phyloP scores from a whole-genome alignment of 179 eudicot species.

The Actinidia arguta region DNA sequence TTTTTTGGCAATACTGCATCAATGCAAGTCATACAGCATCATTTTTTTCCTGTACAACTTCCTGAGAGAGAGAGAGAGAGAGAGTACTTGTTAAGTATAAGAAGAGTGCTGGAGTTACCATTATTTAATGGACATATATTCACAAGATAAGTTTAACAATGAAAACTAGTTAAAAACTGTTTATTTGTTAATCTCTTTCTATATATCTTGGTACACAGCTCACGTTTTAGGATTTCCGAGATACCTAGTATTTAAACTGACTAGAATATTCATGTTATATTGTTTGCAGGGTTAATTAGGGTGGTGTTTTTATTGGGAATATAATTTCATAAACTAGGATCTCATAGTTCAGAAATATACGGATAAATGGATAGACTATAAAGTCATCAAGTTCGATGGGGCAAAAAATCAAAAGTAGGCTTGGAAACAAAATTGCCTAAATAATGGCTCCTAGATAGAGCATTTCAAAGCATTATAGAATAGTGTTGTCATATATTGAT shows the following conservation, averaged over 20 bases:
- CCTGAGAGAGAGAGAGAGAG: not conserved
- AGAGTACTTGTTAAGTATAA: not conserved
- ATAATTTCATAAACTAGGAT: no score
- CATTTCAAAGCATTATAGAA: not conserved
- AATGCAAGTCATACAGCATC: not conserved
- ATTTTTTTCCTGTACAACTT: not conserved
- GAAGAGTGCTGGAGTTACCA: conserved; percentile 8
- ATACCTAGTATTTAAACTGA: not conserved
- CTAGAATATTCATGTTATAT: not conserved
- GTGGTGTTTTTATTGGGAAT: no score
- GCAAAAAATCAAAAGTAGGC: not conserved
- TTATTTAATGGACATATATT: not conserved
- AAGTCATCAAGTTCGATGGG: not conserved
- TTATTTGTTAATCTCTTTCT: not conserved
- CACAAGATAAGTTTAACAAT: not conserved
- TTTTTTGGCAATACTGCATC: not conserved
- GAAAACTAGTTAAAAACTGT: not conserved
- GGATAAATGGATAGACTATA: not conserved
- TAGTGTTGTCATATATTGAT: not conserved
- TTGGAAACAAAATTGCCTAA: not conserved
- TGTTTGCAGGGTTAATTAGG: no score
- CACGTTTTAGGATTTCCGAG: not conserved
- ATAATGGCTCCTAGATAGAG: not conserved
- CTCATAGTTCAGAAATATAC: not conserved
- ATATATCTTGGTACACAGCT: not conserved